Evolutionary conservation across 345 rosid species (phyloP).

Genomic region (Streptanthus diversifolius): DNA sequence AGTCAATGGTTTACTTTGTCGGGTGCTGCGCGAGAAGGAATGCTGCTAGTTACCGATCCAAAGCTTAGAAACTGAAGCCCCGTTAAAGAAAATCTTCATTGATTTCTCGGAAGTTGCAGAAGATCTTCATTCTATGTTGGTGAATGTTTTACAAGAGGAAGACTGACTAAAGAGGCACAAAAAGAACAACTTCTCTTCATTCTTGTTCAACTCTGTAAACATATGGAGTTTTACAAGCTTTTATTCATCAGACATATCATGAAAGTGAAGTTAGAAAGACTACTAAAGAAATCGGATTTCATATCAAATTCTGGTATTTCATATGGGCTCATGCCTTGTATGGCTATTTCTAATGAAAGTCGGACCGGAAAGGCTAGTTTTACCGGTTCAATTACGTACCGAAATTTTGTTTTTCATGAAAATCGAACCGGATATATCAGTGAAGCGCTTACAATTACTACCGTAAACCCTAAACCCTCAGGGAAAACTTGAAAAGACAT

Average conservation of each 20-base stretch:
- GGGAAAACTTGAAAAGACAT: not conserved
- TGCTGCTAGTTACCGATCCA: slow-evolving; percentile 45
- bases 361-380: not conserved
- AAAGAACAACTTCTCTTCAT: slow-evolving; percentile 8
- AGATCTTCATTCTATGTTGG: not conserved
- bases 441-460: not conserved
- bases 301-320: not conserved
- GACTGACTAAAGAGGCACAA: not conserved
- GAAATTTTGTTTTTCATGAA: not conserved
- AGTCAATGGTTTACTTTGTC: slow-evolving; percentile 75
- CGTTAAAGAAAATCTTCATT: not conserved
- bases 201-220: slow-evolving; percentile 13
- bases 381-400: not conserved
- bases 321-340: not conserved
- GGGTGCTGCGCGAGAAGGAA: slow-evolving; percentile 95
- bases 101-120: not conserved
- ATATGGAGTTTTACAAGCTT: not conserved
- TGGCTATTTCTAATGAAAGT: not conserved
- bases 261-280: not conserved
- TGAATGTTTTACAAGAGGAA: not conserved
- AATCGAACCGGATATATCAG: slow-evolving; percentile 7
- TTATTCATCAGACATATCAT: not conserved
- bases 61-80: slow-evolving; percentile 40
- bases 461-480: slow-evolving; percentile 31
- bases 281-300: not conserved